A percentile compares a stretch with the other conserved stretches of the same genome.
phyloP scores from a whole-genome alignment of 345 rosid genomes.

The Raphanus raphanistrum region DNA sequence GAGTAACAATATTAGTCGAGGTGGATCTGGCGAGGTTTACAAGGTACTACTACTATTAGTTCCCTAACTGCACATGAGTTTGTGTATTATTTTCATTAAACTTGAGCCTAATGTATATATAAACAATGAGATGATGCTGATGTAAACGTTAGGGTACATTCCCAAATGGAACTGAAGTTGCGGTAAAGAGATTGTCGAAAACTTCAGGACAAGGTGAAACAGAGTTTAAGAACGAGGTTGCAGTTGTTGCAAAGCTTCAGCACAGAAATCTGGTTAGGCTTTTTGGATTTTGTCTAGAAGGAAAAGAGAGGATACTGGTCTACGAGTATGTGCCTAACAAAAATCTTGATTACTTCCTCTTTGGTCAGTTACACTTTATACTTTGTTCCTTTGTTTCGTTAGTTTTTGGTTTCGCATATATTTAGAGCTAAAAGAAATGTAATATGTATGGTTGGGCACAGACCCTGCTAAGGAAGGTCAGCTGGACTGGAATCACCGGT shows the following conservation, averaged over 20 bases:
- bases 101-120: background rate
- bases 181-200: constrained; percentile 30
- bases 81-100: background rate
- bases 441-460: constrained; percentile 13
- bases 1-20: constrained; percentile 56
- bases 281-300: constrained; percentile 24
- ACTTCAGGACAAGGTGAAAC: constrained; percentile 28
- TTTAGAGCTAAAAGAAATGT: background rate
- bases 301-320: constrained; percentile 28
- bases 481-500: constrained; percentile 54
- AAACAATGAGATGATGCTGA: too few species aligned
- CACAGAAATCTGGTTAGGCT: constrained; percentile 34
- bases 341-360: constrained; percentile 36
- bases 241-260: constrained; percentile 32
- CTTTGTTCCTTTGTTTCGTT: background rate
- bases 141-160: constrained; percentile 10
- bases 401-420: background rate
- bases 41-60: constrained; percentile 38
- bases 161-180: constrained; percentile 23
- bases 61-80: background rate
- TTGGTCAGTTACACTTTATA: constrained; percentile 12
- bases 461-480: constrained; percentile 37
- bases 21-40: constrained; percentile 72
- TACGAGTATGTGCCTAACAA: constrained; percentile 37
- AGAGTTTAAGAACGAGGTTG: constrained; percentile 39